Evolutionary conservation across 2,329 filamentous ascomycete species (phyloP).

Genomic region (Trichoderma oligosporum): DNA sequence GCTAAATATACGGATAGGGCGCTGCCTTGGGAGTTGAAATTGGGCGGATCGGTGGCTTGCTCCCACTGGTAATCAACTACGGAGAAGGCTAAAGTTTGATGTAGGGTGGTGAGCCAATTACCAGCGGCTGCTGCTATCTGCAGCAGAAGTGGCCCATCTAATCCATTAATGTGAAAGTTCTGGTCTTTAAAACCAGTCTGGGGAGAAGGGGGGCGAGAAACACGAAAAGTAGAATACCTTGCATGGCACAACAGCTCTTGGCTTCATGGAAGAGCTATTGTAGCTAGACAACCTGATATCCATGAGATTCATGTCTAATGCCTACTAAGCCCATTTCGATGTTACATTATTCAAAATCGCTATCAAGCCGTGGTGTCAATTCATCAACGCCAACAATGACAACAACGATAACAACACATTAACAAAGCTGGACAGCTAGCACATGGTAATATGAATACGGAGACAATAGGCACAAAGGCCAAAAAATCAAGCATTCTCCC

Average conservation of each 20-base stretch:
- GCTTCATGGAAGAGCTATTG: not conserved
- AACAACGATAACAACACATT: no score
- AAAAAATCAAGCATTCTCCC: not conserved
- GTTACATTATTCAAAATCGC: not conserved
- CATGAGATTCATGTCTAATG: not conserved
- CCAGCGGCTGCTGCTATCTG: not conserved
- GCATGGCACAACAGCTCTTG: not conserved
- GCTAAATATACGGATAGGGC: not conserved
- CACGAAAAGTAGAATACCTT: not conserved
- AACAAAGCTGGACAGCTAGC: not conserved
- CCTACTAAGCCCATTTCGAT: not conserved
- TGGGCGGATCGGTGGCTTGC: slow-evolving; percentile 1
- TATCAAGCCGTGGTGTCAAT: not conserved
- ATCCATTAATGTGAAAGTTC: not conserved
- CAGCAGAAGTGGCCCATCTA: not conserved
- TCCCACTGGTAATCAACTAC: not conserved
- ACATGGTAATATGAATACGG: not conserved
- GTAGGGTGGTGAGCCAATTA: not conserved
- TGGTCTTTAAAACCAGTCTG: not conserved
- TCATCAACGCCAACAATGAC: not conserved
- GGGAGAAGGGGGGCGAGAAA: not conserved
- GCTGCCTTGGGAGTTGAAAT: slow-evolving; percentile 3
- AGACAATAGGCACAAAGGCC: not conserved
- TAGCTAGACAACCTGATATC: not conserved
- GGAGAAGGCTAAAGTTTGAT: not conserved